These are phyloP conservation scores for Melaleuca quinquenervia DNA, from an alignment of 345 rosid species.

Conservation along the genomic window DNA sequence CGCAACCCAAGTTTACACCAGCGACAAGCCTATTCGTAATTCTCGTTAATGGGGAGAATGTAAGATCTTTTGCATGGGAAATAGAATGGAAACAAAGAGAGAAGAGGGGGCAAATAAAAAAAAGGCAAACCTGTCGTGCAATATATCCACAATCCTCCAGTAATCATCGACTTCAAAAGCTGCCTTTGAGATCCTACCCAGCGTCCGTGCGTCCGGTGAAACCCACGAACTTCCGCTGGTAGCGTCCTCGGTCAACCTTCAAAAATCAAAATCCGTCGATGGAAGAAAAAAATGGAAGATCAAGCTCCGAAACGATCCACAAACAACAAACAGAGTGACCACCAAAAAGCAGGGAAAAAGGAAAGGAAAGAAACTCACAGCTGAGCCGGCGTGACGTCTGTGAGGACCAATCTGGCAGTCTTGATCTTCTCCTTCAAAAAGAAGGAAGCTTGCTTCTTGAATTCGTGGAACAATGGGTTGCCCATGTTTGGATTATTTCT, in stretches of 20 bases:
- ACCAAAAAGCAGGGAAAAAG: not conserved
- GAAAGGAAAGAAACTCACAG: slow-evolving; percentile 19
- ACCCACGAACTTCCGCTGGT: slow-evolving; percentile 46
- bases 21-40: not conserved
- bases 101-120: not conserved
- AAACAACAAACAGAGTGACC: not conserved
- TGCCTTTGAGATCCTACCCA: slow-evolving; percentile 70
- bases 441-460: slow-evolving; percentile 90
- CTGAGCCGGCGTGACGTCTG: slow-evolving; percentile 73
- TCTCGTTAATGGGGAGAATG: not conserved
- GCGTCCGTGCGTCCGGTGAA: slow-evolving; percentile 47
- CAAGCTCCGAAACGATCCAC: not conserved
- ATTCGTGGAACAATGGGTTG: slow-evolving; percentile 48
- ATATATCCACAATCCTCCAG: slow-evolving; percentile 61
- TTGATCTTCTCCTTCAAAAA: slow-evolving; percentile 89
- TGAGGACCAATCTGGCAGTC: slow-evolving; percentile 81
- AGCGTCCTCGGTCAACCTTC: slow-evolving; percentile 83
- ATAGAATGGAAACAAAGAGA: not conserved
- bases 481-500: slow-evolving; percentile 37
- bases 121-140: slow-evolving; percentile 56
- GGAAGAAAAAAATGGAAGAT: not conserved
- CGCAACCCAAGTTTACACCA: not conserved
- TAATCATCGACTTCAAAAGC: slow-evolving; percentile 94
- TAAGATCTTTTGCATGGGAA: not conserved
- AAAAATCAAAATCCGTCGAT: not conserved